phyloP scores from a whole-genome alignment of 2,329 filamentous ascomycete genomes.

The Arthrobotrys megalospora region DNA sequence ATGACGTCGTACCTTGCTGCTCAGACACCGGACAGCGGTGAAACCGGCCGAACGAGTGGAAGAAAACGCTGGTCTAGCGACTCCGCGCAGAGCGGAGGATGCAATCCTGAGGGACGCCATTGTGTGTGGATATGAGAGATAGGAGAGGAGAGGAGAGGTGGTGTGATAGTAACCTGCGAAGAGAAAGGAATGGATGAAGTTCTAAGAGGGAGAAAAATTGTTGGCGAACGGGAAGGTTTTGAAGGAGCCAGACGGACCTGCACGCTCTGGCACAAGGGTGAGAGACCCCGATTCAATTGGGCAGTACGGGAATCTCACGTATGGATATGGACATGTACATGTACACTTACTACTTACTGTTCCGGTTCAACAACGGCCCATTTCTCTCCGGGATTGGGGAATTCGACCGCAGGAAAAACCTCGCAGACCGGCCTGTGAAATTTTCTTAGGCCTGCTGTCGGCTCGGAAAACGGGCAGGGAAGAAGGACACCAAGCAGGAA shows the following conservation, averaged over 20 bases:
- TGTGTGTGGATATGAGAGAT: conserved; percentile 2
- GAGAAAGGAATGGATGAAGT: conserved; percentile 31
- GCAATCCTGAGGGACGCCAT: conserved; percentile 59
- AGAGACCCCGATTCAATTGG: conserved; percentile 40
- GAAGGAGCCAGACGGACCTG: conserved; percentile 6
- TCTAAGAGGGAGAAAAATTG: conserved; percentile 29
- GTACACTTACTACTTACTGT: neutral
- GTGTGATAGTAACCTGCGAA: conserved; percentile 52
- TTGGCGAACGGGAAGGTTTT: conserved; percentile 42
- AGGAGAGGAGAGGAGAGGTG: conserved; percentile 32
- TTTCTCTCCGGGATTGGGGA: conserved; percentile 13
- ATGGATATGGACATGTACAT: neutral
- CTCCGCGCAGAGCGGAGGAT: conserved; percentile 50
- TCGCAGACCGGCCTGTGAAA: conserved; percentile 32
- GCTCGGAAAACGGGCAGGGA: conserved; percentile 60
- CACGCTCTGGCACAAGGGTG: conserved; percentile 16
- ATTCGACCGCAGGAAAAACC: conserved; percentile 21
- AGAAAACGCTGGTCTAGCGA: conserved; percentile 53
- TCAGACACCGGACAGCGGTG: conserved; percentile 50
- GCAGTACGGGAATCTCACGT: neutral
- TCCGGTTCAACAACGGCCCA: neutral
- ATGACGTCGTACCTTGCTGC: conserved; percentile 61
- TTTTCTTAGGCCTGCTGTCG: conserved; percentile 46
- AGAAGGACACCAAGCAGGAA: conserved; percentile 29
- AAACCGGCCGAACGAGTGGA: conserved; percentile 54